phyloP scores from a whole-genome alignment of 1,139 yeast species.

The Pichia sp. region DNA sequence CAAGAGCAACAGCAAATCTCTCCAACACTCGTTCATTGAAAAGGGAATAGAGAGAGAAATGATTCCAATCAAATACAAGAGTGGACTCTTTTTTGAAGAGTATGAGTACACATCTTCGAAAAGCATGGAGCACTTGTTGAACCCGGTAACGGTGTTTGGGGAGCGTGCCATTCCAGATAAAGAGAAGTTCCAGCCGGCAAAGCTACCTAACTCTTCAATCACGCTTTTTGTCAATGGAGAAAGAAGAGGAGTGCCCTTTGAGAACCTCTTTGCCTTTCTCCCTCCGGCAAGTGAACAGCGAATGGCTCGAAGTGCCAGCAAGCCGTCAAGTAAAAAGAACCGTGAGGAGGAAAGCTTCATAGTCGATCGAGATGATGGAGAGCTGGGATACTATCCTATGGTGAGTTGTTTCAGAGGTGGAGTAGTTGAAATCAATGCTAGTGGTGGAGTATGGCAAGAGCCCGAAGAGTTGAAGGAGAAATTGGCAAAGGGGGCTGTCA shows the following conservation, averaged over 20 bases:
- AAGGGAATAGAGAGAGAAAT: constrained; percentile 64
- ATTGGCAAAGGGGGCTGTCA: constrained; percentile 32
- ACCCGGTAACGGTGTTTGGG: constrained; percentile 69
- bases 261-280: constrained; percentile 65
- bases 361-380: constrained; percentile 60
- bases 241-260: constrained; percentile 59
- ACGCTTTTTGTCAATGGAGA: constrained; percentile 75
- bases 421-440: constrained; percentile 61
- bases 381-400: constrained; percentile 88
- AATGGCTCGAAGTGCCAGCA: constrained; percentile 8
- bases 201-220: constrained; percentile 55
- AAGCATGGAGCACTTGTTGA: constrained; percentile 67
- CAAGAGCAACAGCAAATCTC: background rate
- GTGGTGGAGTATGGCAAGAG: constrained; percentile 53
- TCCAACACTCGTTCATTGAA: constrained; percentile 8
- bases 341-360: constrained; percentile 18
- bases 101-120: constrained; percentile 78
- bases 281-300: constrained; percentile 61
- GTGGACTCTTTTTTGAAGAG: constrained; percentile 76
- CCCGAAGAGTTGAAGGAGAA: constrained; percentile 36
- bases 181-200: constrained; percentile 37
- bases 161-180: constrained; percentile 50
- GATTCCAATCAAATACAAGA: constrained; percentile 80
- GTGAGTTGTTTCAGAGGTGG: constrained; percentile 82
- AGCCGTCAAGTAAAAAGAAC: constrained; percentile 36